Evolutionary conservation across 495 filamentous ascomycete genomes (phyloP), one percentile per base, ranked within the genome.

Genomic region (Cercophora scortea): DNA sequence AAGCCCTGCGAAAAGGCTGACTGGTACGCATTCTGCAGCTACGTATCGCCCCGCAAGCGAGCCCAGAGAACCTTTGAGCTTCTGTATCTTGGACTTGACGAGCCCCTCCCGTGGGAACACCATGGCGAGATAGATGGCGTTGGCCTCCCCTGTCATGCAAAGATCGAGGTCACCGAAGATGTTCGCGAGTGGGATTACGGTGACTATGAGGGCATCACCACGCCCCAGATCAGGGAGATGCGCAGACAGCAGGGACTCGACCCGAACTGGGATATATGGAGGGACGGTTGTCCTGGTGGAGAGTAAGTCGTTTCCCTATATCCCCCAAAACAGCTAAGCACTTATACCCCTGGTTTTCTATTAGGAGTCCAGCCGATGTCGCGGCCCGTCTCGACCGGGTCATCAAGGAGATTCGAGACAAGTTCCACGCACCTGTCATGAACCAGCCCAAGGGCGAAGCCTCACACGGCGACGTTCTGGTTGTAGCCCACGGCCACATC

Each of bases 121-220:
- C 69, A 74, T 50, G 70, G 73, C 48, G 64, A 61, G 8, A 61
- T 60, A 13, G 60, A 59, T 6, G 56, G 51, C 17, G 53, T 63
- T 2, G 60, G 64, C n/a, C 55, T 61, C 4, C 55, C 66, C 4
- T 79, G 75, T 45, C 45, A 69, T 6, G 77, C 77, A 9, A 62
- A 68, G 13, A 79, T 94, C 2, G 68, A 84, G 56, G 70, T 93
- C 41, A 89, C 87, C 0, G 80, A 90, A 53, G 82, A 86, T 45
- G 82, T 96, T 32, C 78, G 86, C 11, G 92, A 98, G 64, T 98
- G 92, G 92, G 89, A 95, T 69, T 98, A 98, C 59, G 93, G 93
- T 10, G 81, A 87, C 56, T 98, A 97, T 64, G 93, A 98, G 65
- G 93, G 93, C 2, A 80, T 95, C 65, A 94, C 87, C 7, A 85